Evolutionary conservation across 768 basidiomycete species (phyloP).

Genomic region (Russula ochroleuca): DNA sequence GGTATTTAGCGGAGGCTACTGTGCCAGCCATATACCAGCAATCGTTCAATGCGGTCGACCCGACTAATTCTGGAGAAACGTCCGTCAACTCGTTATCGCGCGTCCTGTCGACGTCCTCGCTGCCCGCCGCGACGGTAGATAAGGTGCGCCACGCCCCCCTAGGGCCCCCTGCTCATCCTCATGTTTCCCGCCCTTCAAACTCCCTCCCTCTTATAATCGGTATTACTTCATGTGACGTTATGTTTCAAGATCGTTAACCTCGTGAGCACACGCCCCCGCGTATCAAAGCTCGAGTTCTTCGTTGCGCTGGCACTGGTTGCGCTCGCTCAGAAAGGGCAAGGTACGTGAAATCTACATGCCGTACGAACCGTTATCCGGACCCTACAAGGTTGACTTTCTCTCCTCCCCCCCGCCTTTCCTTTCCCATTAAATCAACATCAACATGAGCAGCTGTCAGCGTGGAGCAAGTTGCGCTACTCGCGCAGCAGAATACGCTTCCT

Average conservation of each 20-base stretch:
- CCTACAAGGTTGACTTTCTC: neutral
- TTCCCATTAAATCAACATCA: neutral
- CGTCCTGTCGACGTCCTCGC: conserved; percentile 67
- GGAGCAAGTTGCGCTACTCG: conserved; percentile 74
- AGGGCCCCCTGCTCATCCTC: neutral
- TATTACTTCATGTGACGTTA: neutral
- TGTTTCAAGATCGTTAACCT: conserved; percentile 78
- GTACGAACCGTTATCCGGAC: too few species aligned
- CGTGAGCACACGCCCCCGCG: conserved; percentile 72
- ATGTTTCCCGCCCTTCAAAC: neutral
- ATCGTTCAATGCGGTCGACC: conserved; percentile 70
- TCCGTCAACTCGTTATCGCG: conserved; percentile 82
- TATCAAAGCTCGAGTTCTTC: conserved; percentile 88
- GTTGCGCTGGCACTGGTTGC: conserved; percentile 86
- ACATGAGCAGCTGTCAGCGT: conserved; percentile 61
- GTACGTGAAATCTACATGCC: conserved; percentile 36
- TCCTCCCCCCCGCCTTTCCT: neutral
- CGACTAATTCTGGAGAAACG: conserved; percentile 64
- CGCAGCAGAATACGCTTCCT: conserved; percentile 73
- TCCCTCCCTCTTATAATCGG: neutral
- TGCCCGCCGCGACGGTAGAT: conserved; percentile 82
- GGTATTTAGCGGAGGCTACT: conserved; percentile 63
- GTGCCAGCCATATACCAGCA: conserved; percentile 74
- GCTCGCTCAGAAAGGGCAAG: conserved; percentile 77
- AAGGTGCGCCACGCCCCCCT: conserved; percentile 45